Base-by-base conservation (phyloP, 2,329 filamentous ascomycete species). In the Pseudocercospora vitis region DNA sequence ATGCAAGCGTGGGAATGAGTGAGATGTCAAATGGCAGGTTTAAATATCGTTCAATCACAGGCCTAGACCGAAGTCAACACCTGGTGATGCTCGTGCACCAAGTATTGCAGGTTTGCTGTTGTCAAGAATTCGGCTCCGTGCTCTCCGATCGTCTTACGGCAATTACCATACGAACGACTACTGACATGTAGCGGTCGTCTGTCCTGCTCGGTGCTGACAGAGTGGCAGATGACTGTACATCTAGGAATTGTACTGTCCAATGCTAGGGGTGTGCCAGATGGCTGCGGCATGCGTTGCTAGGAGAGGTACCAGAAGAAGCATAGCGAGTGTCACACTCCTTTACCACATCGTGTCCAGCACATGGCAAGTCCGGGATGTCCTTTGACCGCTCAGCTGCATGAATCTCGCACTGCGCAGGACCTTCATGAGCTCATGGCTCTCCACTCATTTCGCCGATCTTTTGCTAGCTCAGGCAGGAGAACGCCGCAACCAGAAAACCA, bases 341-440 rank as follows among this genome's bases (percentile, higher is more conserved):
- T 47, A 23, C 44, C 21, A 47, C 44, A 19, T 33, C 44, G 44
- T 33, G 28, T 47, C 12, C 28, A 32, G 29, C 26, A 47, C 44
- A 47, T 47, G 44, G 44, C 44, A 29, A 21, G 28, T n/a, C n/a
- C n/a, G n/a, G n/a, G n/a, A n/a, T n/a, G n/a, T n/a, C n/a, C n/a
- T n/a, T n/a, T n/a, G n/a, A n/a, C n/a, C n/a, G n/a, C n/a, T n/a
- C n/a, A n/a, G n/a, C n/a, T n/a, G n/a, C n/a, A n/a, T n/a, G n/a
- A n/a, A n/a, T n/a, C n/a, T n/a, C n/a, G n/a, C n/a, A n/a, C n/a
- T n/a, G n/a, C n/a, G n/a, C n/a, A n/a, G n/a, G n/a, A n/a, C n/a
- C n/a, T n/a, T n/a, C n/a, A n/a, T n/a, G n/a, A n/a, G 21, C 18
- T 12, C 19, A 40, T 40, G 37, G 37, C 37, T 40, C 37, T 40